Evolutionary conservation across 805 yeast species (phyloP).

Genomic region (Pichia gijzeniarum): DNA sequence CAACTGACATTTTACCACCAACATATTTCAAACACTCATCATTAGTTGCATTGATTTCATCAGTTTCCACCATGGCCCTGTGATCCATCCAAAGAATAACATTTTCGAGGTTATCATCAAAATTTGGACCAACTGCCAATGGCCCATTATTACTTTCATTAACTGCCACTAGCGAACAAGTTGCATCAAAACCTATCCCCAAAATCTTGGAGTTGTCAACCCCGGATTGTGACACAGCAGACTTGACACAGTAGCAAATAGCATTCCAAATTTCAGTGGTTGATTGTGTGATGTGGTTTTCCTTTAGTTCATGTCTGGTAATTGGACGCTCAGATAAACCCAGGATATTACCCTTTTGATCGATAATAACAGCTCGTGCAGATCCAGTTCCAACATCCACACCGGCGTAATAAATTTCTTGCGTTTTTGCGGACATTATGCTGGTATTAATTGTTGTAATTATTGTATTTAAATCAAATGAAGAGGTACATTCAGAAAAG

Average conservation of each 20-base stretch:
- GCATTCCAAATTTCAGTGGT: constrained; percentile 89
- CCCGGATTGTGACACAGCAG: constrained; percentile 67
- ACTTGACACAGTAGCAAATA: constrained; percentile 74
- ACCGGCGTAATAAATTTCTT: constrained; percentile 30
- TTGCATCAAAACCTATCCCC: constrained; percentile 96
- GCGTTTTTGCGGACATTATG: background rate
- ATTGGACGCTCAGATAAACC: constrained; percentile 76
- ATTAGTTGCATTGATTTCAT: constrained; percentile 69
- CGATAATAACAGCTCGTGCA: constrained; percentile 90
- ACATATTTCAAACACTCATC: constrained; percentile 83
- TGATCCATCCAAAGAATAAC: constrained; percentile 98
- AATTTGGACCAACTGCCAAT: constrained; percentile 89
- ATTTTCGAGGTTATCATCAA: constrained; percentile 63
- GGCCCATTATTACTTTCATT: constrained; percentile 61
- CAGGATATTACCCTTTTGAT: constrained; percentile 72
- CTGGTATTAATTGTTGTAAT: background rate
- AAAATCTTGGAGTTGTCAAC: constrained; percentile 60
- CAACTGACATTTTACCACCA: constrained; percentile 96
- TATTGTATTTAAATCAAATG: no score
- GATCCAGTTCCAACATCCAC: constrained; percentile 86
- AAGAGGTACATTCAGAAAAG: no score
- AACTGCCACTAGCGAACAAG: constrained; percentile 87
- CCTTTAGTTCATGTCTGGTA: constrained; percentile 66
- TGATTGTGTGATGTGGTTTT: constrained; percentile 76
- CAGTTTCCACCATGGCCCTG: constrained; percentile 79